Base-by-base conservation (phyloP, 139 green algal species). In the Picochlorum sp. region DNA sequence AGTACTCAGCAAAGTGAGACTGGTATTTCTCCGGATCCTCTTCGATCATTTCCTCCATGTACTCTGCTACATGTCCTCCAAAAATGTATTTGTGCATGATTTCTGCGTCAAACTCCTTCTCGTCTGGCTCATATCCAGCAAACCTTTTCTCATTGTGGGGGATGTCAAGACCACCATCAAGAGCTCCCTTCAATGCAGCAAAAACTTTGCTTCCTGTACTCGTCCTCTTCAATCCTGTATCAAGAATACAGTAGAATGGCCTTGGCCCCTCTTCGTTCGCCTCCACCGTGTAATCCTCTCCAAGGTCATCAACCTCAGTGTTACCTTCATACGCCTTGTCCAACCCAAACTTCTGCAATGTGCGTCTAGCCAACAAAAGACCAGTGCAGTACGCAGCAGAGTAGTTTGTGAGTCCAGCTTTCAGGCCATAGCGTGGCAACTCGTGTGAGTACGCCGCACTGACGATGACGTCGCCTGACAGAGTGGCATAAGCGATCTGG, bases 111-210 rank as follows among this genome's bases (percentile, higher is more conserved):
- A 95, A 79, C 69, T 82, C 81, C 86, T 98, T 98, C 79, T 63
- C 70, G 30, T 93, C 84, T 10, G 62, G 59, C 71, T 89, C 81
- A 71, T 94, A 98, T 49, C 94, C 94, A 41, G 95, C 86, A 77
- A 96, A 95, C 61, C 94, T 86, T 88, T 99, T 99, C 69, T 98
- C 92, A 70, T 85, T 95, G 89, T 99, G 94, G 45, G 94, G 94
- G 61, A 99, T 94, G 82, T 97, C 85, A 63, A 99, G 77, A 55
- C 94, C 94, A 61, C 94, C 94, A 72, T 99, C 94, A 61, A 94
- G 74, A 13, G 90, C 94, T 67, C 94, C 94, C 68, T 76, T 79
- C 21, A 79, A 70, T n/a, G 68, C 68, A 4, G 68, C 73, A 69
- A 69, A 79, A 13, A 55, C 91, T 76, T 96, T 94, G 77, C 81